These are phyloP conservation scores for Lentinula novae-zelandiae DNA, from an alignment of 1,284 basidiomycete species.

Conservation along the genomic window DNA sequence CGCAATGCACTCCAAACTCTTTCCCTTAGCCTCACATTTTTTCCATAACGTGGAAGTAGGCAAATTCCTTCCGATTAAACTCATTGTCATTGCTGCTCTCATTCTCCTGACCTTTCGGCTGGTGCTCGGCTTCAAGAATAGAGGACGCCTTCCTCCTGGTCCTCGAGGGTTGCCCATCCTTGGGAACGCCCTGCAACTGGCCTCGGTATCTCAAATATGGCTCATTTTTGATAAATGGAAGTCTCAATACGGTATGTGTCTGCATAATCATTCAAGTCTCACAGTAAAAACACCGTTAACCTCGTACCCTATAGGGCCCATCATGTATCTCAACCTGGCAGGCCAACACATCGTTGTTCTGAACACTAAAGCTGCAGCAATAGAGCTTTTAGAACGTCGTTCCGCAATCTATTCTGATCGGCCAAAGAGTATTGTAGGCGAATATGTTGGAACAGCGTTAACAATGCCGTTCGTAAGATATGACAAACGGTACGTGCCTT, in stretches of 20 bases:
- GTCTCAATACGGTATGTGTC: slow-evolving; percentile 1
- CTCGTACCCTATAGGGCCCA: slow-evolving; percentile 1
- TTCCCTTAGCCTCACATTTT: no score
- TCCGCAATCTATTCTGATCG: slow-evolving; percentile 12
- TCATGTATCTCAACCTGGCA: slow-evolving; percentile 10
- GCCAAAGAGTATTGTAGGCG: slow-evolving; percentile 3
- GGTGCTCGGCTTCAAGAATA: neutral
- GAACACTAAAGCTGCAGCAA: slow-evolving; percentile 9
- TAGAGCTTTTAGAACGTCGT: slow-evolving; percentile 12
- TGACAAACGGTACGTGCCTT: neutral
- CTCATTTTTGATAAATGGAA: slow-evolving; percentile 6
- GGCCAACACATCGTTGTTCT: slow-evolving; percentile 12
- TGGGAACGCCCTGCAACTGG: slow-evolving; percentile 12
- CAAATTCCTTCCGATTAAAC: no score
- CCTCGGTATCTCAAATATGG: neutral
- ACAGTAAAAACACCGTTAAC: neutral
- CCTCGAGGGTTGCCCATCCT: slow-evolving; percentile 10
- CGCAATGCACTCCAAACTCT: no score
- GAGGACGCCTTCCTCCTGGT: slow-evolving; percentile 9
- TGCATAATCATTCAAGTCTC: neutral
- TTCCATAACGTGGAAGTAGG: no score
- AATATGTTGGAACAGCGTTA: slow-evolving; percentile 1
- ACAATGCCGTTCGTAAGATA: neutral
- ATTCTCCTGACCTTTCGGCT: neutral
- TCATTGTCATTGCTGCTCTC: neutral